Evolutionary conservation across 768 basidiomycete genomes (phyloP).

Genomic region (Serendipita sp.): DNA sequence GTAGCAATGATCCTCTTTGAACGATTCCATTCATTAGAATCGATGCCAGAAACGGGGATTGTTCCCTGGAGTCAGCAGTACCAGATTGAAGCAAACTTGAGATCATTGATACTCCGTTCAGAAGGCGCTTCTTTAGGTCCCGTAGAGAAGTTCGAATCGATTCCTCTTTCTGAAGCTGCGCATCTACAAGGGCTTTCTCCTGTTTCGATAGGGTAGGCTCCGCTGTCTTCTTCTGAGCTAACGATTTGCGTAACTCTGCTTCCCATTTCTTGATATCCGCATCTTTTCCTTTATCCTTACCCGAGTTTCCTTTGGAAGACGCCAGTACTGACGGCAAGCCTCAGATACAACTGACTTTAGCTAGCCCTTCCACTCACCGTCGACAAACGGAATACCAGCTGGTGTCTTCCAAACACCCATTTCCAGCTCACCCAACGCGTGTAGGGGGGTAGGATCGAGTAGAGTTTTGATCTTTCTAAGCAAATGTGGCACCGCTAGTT

Average conservation of each 20-base stretch:
- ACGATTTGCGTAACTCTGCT: slow-evolving; percentile 69
- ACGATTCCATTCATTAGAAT: slow-evolving; percentile 54
- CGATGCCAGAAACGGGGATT: slow-evolving; percentile 41
- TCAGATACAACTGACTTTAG: neutral
- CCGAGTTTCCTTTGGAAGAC: slow-evolving; percentile 34
- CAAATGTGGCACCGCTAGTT: slow-evolving; percentile 47
- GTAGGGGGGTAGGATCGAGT: slow-evolving; percentile 42
- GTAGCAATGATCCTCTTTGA: slow-evolving; percentile 40
- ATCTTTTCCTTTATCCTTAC: slow-evolving; percentile 61
- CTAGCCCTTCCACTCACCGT: slow-evolving; percentile 34
- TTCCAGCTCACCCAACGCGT: slow-evolving; percentile 52
- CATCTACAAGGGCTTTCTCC: slow-evolving; percentile 66
- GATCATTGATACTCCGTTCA: slow-evolving; percentile 56
- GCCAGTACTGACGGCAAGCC: slow-evolving; percentile 36
- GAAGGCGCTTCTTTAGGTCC: slow-evolving; percentile 34
- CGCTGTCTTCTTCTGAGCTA: slow-evolving; percentile 56
- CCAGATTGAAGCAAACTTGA: slow-evolving; percentile 37
- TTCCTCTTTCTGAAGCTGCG: slow-evolving; percentile 69
- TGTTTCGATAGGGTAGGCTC: slow-evolving; percentile 55
- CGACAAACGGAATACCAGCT: slow-evolving; percentile 61
- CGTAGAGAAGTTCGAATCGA: slow-evolving; percentile 45
- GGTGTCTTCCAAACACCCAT: slow-evolving; percentile 76
- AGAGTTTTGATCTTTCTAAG: slow-evolving; percentile 49
- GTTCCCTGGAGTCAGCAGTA: slow-evolving; percentile 35
- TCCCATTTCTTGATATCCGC: slow-evolving; percentile 92